A percentile compares a stretch with the other conserved stretches of the same genome.
Evolutionary conservation across 345 rosid genomes (phyloP).

Genomic region (Gossypium turneri): DNA sequence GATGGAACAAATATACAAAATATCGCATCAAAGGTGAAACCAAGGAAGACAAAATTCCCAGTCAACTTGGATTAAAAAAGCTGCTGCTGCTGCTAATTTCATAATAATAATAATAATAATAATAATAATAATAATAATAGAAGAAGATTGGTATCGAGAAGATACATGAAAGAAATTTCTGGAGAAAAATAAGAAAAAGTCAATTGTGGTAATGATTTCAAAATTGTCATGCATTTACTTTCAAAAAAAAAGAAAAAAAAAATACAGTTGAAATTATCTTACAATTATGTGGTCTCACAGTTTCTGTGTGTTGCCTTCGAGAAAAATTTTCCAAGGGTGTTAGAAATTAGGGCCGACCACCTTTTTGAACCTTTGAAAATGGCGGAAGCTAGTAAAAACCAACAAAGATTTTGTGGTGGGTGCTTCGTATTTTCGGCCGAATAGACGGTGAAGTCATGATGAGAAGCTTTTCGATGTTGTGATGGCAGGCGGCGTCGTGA

Average conservation of each 20-base stretch:
- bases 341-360: not conserved
- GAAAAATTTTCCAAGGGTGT: not conserved
- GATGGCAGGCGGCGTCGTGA: too few relatives aligned
- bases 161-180: not conserved
- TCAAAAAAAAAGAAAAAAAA: not conserved
- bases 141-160: not conserved
- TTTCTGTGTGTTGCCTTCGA: not conserved
- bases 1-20: not conserved
- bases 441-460: fast-evolving
- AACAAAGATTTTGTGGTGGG: too few relatives aligned
- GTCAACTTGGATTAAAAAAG: not conserved
- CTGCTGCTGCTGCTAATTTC: not conserved
- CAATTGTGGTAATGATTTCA: not conserved
- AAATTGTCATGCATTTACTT: not conserved
- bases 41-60: not conserved
- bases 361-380: not conserved
- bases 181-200: not conserved
- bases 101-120: too few relatives aligned
- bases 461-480: too few relatives aligned
- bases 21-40: not conserved
- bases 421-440: too few relatives aligned
- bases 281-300: not conserved
- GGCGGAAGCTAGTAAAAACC: too few relatives aligned
- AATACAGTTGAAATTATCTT: too few relatives aligned
- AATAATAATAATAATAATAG: not conserved